Base-by-base conservation (phyloP, 2,329 filamentous ascomycete species). In the Didymella keratinophila region DNA sequence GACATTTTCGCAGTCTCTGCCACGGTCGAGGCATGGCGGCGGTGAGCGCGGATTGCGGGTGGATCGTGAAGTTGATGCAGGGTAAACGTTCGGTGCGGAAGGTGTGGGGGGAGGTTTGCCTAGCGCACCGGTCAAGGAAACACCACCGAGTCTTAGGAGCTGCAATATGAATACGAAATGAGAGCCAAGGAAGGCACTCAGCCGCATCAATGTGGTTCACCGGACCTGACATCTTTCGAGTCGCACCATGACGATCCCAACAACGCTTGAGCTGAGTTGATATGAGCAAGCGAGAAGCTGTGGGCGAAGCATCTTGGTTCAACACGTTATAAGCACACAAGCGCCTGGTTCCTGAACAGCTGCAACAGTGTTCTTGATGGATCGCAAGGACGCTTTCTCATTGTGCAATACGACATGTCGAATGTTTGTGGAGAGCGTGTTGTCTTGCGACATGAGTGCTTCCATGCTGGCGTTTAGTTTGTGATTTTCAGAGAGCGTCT, bases 71-170 rank as follows among this genome's bases (percentile, higher is more conserved):
- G 41, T 18, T 23, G 16, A 54, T 51, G 50, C 56, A 58, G 56
- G 50, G 56, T 37, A n/a, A 36, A 27, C 34, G 56, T 41, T 49
- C 30, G 32, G 44, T 32, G 44, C 55, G 49, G 55, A 37, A 37
- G 23, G n/a, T 43, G 56, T 53, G 56, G 48, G 39, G 47, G 21
- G 11, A 18, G 27, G 8, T 30, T 9, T 43, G 52, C 52, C 23
- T 58, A 53, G 56, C 20, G 49, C 37, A 12, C 50, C 39, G 32
- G 32, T 50, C 32, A 36, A 54, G 56, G 55, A 47, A 52, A 28
- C 37, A 53, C 30, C 25, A 50, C 36, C 56, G 37, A 50, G 44
- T 25, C 49, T 52, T 52, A 28, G 21, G 27, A 51, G n/a, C n/a
- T 25, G 18, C 20, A 6, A 25, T 20, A 37, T 28, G 39, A 45